Base-by-base conservation (phyloP, 768 basidiomycete species). In the Lactarius trivialis region DNA sequence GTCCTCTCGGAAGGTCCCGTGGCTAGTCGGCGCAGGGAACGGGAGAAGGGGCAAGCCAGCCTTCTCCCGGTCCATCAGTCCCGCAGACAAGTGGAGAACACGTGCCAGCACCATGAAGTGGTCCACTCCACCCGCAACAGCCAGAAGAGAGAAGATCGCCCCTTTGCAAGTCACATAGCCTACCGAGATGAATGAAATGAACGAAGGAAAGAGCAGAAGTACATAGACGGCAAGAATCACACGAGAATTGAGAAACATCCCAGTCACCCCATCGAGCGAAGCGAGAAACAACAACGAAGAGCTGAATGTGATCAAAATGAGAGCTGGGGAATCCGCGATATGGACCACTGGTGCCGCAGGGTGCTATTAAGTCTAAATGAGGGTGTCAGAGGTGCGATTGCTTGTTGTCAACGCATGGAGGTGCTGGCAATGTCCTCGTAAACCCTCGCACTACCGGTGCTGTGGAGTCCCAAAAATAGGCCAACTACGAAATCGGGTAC, bases 151-250 rank as follows among this genome's bases (percentile, higher is more conserved):
- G 69, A 85, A 82, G 0, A 80, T 74, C 52, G 76, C 75, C 37
- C 85, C 81, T 66, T 84, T 83, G 73, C 87, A 89, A 21, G 81
- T 74, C n/a, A 77, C 75, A 69, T 88, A 88, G 33, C 85, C 86
- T 60, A 87, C 76, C 6, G 81, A 77, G 64, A 84, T 77, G 56
- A 88, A 69, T 3, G 82, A 78, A 32, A 81, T 69, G 60, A 88
- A 73, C 1, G 78, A 78, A 2, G 86, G 85, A 83, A 85, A 88
- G 54, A 90, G 79, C 15, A 89, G 78, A 53, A 89, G 72, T 24
- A 81, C 76, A 75, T 89, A 89, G 57, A 84, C 74, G 1, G 86
- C 84, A 60, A 89, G 78, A 61, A 87, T 78, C 1, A 84, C 83
- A 5, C 85, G 82, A 19, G 85, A 86, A 70, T 87, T 83, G 63